These are phyloP conservation scores for Amaranthus palmeri DNA, from an alignment of 148 eudicot species.

Conservation along the genomic window DNA sequence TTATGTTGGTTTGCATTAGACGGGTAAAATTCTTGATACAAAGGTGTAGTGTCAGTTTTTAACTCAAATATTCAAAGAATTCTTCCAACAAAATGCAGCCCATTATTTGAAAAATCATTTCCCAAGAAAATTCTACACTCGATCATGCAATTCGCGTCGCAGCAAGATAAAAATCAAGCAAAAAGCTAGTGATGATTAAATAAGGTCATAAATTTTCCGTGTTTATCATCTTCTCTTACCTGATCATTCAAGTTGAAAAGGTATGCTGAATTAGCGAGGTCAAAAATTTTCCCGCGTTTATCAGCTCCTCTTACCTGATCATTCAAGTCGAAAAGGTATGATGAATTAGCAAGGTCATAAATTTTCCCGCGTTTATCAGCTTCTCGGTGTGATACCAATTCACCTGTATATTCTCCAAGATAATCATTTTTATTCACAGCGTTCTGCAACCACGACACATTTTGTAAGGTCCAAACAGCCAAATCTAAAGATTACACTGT, in stretches of 20 bases:
- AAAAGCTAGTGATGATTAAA: too few species aligned
- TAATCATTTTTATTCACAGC: constrained; percentile 76
- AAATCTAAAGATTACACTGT: constrained; percentile 1
- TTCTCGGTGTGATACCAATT: constrained; percentile 79
- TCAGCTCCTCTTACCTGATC: constrained; percentile 56
- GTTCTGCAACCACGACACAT: constrained; percentile 41
- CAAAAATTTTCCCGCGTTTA: too few species aligned
- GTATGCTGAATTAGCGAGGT: constrained; percentile 17
- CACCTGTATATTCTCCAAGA: constrained; percentile 86
- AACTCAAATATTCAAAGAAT: too few species aligned
- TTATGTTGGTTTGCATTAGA: too few species aligned
- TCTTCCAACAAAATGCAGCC: too few species aligned
- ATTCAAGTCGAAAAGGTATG: constrained; percentile 92
- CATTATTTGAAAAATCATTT: too few species aligned
- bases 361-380: constrained; percentile 98
- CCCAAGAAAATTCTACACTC: too few species aligned
- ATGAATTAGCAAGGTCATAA: constrained; percentile 81
- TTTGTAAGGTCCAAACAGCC: constrained; percentile 15
- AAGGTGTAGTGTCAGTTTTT: too few species aligned
- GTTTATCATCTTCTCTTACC: constrained; percentile 37
- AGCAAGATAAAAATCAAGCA: too few species aligned
- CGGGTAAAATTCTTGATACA: too few species aligned
- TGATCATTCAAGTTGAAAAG: constrained; percentile 92
- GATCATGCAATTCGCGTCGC: too few species aligned
- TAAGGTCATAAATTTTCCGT: too few species aligned